Evolutionary conservation across 352 stramenopile species (phyloP).

Genomic region (Peronosclerospora sorghi): DNA sequence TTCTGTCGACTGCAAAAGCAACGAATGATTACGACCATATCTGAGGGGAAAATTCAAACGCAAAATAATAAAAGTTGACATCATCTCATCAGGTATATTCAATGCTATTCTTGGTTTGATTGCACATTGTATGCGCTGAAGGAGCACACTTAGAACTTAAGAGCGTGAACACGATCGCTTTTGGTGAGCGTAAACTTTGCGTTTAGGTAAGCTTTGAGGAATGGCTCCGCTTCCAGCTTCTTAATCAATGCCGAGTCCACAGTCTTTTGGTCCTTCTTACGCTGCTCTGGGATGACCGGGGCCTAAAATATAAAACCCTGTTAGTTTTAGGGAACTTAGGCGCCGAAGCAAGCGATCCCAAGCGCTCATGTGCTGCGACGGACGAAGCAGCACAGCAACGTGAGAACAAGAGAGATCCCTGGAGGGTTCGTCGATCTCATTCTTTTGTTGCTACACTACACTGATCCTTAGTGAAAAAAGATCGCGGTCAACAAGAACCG

Average conservation of each 20-base stretch:
- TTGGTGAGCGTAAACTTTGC: conserved; percentile 97
- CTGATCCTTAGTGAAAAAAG: neutral
- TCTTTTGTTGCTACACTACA: neutral
- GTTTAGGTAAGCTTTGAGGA: conserved; percentile 98
- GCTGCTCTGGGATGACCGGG: conserved; percentile 92
- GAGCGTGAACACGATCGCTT: conserved; percentile 95
- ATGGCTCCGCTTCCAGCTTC: conserved; percentile 76
- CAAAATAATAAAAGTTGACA: too few relatives aligned
- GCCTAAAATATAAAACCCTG: conserved; percentile 25
- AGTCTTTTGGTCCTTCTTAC: conserved; percentile 98
- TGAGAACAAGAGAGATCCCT: conserved; percentile 19
- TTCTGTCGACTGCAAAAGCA: too few relatives aligned
- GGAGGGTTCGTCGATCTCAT: conserved; percentile 16
- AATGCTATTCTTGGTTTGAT: conserved; percentile 14
- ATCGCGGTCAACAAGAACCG: conserved; percentile 7
- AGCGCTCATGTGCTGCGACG: conserved; percentile 49
- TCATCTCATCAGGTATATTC: conserved; percentile 62
- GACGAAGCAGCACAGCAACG: neutral
- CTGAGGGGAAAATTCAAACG: too few relatives aligned
- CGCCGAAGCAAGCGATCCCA: conserved; percentile 83
- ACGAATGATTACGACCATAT: too few relatives aligned
- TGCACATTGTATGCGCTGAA: conserved; percentile 9
- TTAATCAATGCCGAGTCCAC: conserved; percentile 90
- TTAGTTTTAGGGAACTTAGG: conserved; percentile 70
- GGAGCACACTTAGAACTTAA: conserved; percentile 95